phyloP scores from a whole-genome alignment of 2,329 filamentous ascomycete species.

The Fusarium equiseti region DNA sequence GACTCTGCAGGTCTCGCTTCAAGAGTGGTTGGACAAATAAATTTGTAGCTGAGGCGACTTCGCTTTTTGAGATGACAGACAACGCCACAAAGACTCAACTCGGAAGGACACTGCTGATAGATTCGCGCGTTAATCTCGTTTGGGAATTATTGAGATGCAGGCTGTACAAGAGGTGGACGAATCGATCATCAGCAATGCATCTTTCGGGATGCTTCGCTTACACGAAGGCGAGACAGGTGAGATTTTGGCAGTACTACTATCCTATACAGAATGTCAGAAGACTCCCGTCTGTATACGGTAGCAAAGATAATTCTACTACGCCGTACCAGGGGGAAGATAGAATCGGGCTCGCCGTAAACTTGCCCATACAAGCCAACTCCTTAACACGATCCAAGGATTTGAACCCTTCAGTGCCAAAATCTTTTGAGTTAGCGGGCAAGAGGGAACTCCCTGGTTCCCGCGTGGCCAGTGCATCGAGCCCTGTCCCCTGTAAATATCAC shows the following conservation, averaged over 20 bases:
- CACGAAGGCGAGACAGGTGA: slow-evolving; percentile 30
- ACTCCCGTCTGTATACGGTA: neutral
- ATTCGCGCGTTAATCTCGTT: slow-evolving; percentile 38
- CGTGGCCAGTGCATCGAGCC: slow-evolving; percentile 39
- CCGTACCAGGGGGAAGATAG: neutral
- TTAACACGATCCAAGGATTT: slow-evolving; percentile 18
- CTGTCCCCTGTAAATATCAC: slow-evolving; percentile 14
- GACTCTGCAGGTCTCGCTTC: slow-evolving; percentile 15
- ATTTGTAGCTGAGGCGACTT: slow-evolving; percentile 24
- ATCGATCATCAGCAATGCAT: slow-evolving; percentile 25
- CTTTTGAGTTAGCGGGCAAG: slow-evolving; percentile 35
- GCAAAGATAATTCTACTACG: neutral
- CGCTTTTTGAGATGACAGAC: slow-evolving; percentile 16
- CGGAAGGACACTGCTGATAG: slow-evolving; percentile 22
- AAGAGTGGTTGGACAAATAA: slow-evolving; percentile 28
- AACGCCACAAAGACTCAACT: slow-evolving; percentile 22
- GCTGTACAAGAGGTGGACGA: slow-evolving; percentile 22
- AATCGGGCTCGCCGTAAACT: neutral
- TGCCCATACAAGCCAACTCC: slow-evolving; percentile 21
- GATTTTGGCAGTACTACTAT: slow-evolving; percentile 19
- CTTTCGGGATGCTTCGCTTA: slow-evolving; percentile 15
- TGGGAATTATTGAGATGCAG: slow-evolving; percentile 25
- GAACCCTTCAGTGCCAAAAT: slow-evolving; percentile 24
- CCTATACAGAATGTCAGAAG: neutral
- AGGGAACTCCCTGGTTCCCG: slow-evolving; percentile 42